These are phyloP conservation scores for Euclidium syriacum DNA, from an alignment of 345 rosid genomes.

Conservation along the genomic window DNA sequence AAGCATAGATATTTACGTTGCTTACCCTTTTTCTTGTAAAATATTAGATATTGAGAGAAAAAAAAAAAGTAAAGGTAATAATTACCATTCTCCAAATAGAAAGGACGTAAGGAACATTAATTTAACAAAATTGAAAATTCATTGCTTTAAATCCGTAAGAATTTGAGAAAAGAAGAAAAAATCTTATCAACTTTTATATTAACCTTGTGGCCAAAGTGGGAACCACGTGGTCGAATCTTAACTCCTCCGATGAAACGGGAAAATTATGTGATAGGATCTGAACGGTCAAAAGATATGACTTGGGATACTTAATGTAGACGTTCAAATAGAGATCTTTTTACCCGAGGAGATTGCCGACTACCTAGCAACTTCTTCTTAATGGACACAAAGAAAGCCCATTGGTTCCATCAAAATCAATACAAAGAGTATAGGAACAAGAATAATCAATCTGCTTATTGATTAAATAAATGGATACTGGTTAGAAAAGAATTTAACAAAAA, in stretches of 20 bases:
- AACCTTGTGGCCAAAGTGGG: neutral
- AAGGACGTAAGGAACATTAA: neutral
- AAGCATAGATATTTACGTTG: neutral
- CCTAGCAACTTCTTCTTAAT: neutral
- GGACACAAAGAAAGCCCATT: neutral
- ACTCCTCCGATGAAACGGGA: neutral
- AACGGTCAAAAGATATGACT: neutral
- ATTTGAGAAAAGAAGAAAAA: neutral
- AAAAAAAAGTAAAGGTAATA: neutral
- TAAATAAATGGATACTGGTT: too few species aligned
- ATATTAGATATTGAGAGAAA: neutral
- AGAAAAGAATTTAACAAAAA: neutral
- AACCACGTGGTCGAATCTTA: slow-evolving; percentile 7
- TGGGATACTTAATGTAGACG: neutral
- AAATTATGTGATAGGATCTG: neutral
- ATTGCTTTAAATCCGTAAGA: neutral
- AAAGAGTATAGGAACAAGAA: too few species aligned
- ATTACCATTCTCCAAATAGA: neutral
- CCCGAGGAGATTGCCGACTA: neutral
- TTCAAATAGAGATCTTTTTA: neutral
- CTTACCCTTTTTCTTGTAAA: neutral
- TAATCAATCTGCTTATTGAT: too few species aligned
- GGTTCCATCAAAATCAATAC: neutral
- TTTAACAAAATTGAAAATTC: neutral
- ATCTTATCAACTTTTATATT: neutral